A percentile compares a stretch with the other conserved stretches of the same genome.
Evolutionary conservation across 495 filamentous ascomycete species (phyloP).

Genomic region (Podospora bellae-mahoneyi): DNA sequence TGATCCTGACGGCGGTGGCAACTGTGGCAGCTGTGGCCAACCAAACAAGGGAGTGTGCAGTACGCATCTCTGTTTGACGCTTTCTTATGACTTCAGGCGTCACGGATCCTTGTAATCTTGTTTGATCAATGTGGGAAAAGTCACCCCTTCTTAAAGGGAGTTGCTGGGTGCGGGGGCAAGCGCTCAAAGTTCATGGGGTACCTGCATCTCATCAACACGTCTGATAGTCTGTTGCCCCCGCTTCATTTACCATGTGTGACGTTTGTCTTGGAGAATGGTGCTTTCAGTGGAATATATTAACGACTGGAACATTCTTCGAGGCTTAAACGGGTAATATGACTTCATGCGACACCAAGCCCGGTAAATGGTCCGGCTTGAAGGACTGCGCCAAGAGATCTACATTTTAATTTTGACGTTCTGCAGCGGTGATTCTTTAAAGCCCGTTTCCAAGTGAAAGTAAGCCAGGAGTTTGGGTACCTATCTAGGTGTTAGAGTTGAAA

Average conservation of each 20-base stretch:
- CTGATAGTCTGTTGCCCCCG: not conserved
- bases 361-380: not conserved
- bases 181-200: not conserved
- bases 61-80: not conserved
- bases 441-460: not conserved
- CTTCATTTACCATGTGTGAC: not conserved
- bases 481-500: not conserved
- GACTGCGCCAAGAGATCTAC: not conserved
- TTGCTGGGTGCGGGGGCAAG: not conserved
- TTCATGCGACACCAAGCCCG: not conserved
- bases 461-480: too few species aligned
- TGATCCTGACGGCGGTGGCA: not conserved
- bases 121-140: too few species aligned
- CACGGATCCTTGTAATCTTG: too few species aligned
- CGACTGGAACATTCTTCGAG: not conserved
- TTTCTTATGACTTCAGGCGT: too few species aligned
- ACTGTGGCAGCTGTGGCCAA: not conserved
- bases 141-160: not conserved
- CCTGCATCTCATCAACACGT: not conserved
- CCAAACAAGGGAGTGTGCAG: not conserved
- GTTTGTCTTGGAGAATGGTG: not conserved
- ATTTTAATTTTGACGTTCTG: not conserved
- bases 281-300: not conserved
- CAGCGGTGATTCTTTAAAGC: not conserved
- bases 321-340: conserved; percentile 1